Percentiles rank a stretch among this genome's conserved stretches.
phyloP scores from a whole-genome alignment of 305 asterid species.

The Nicotiana rustica region DNA sequence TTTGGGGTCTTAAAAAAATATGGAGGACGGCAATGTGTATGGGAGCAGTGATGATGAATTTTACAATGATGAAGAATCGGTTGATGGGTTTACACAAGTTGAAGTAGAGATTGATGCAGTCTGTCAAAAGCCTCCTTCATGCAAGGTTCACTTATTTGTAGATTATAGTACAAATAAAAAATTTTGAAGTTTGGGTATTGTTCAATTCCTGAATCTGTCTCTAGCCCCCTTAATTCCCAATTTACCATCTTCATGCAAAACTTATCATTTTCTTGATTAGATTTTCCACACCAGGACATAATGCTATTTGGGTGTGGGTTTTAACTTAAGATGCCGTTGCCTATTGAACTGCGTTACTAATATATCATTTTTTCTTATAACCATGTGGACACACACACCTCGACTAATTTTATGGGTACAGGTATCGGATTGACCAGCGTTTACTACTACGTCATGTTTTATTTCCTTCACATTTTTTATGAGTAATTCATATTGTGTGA shows the following conservation, averaged over 20 bases:
- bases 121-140: constrained; percentile 5
- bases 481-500: background rate
- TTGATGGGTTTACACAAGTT: constrained; percentile 19
- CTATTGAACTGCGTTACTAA: too few species aligned
- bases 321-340: background rate
- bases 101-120: constrained; percentile 3
- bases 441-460: background rate
- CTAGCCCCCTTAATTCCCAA: background rate
- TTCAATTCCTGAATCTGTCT: background rate
- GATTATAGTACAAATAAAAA: too few species aligned
- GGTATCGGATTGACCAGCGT: background rate
- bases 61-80: background rate
- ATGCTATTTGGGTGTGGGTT: background rate
- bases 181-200: background rate
- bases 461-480: too few species aligned
- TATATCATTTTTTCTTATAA: too few species aligned
- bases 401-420: too few species aligned
- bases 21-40: background rate
- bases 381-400: too few species aligned
- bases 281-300: background rate
- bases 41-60: constrained; percentile 22
- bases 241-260: constrained; percentile 1
- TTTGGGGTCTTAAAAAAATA: background rate
- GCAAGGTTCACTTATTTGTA: background rate
- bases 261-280: background rate